A percentile compares a stretch with the other conserved stretches of the same genome.
Evolutionary conservation across 768 basidiomycete genomes (phyloP).

Genomic region (Boletus barrowsii): DNA sequence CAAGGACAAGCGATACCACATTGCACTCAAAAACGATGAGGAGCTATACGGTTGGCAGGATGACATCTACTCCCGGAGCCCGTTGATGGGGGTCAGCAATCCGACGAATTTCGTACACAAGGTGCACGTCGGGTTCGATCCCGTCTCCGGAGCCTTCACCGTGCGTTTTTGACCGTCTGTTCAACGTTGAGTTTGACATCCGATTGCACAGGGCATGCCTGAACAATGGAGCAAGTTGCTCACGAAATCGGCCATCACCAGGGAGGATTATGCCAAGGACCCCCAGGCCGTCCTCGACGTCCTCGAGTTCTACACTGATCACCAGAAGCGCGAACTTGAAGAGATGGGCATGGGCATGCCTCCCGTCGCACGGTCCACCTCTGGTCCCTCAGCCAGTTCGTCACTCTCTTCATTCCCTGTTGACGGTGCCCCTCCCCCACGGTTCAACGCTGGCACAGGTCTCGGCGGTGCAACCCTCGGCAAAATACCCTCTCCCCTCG

Average conservation of each 20-base stretch:
- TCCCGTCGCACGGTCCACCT: conserved; percentile 22
- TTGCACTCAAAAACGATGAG: conserved; percentile 88
- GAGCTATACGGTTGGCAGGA: conserved; percentile 99
- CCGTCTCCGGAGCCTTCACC: conserved; percentile 90
- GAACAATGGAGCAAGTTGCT: conserved; percentile 98
- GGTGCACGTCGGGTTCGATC: conserved; percentile 97
- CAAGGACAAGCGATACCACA: conserved; percentile 75
- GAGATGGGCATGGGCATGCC: conserved; percentile 43
- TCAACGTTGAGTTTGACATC: not conserved
- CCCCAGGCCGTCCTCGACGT: conserved; percentile 97
- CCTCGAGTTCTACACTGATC: conserved; percentile 97
- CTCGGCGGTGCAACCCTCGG: conserved; percentile 64
- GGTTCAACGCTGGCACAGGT: conserved; percentile 91
- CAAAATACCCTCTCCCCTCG: conserved; percentile 41
- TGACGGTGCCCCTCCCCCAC: conserved; percentile 51
- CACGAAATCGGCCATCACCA: conserved; percentile 95
- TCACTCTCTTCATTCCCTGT: conserved; percentile 38
- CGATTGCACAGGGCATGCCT: conserved; percentile 72
- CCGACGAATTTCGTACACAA: conserved; percentile 99
- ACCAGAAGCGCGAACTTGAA: conserved; percentile 92
- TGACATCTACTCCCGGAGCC: conserved; percentile 89
- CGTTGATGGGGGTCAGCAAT: conserved; percentile 88
- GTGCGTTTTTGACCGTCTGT: conserved; percentile 43
- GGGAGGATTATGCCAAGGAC: conserved; percentile 95
- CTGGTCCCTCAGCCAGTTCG: conserved; percentile 15